A percentile compares a stretch with the other conserved stretches of the same genome.
Evolutionary conservation across 495 filamentous ascomycete genomes (phyloP).

Genomic region (Podospora australis): DNA sequence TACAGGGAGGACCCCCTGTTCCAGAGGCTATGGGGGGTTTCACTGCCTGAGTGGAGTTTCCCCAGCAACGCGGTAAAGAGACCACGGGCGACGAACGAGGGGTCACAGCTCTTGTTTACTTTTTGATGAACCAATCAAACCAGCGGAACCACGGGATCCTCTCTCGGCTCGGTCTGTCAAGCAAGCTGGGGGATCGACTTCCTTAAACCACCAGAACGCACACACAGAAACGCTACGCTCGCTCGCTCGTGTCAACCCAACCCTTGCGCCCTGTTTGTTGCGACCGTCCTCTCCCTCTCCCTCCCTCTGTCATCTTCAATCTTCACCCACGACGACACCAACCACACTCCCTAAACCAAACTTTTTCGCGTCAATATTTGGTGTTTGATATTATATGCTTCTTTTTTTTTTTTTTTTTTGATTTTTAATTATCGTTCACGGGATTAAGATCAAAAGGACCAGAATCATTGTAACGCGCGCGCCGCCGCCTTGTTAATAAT

Average conservation of each 20-base stretch:
- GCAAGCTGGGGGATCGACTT: too few relatives aligned
- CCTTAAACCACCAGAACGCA: slow-evolving; percentile 21
- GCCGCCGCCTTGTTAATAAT: too few relatives aligned
- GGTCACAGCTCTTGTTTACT: slow-evolving; percentile 22
- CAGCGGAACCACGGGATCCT: slow-evolving; percentile 2
- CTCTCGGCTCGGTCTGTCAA: too few relatives aligned
- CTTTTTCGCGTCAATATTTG: too few relatives aligned
- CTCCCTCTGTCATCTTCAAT: neutral
- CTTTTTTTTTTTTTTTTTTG: neutral
- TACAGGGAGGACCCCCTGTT: neutral
- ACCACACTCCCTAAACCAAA: too few relatives aligned
- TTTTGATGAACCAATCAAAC: slow-evolving; percentile 19
- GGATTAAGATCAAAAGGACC: neutral
- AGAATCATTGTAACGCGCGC: neutral
- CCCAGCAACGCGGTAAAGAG: slow-evolving; percentile 16
- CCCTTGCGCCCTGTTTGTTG: neutral
- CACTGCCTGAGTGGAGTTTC: slow-evolving; percentile 9
- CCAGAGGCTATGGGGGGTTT: neutral
- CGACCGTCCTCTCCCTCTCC: neutral
- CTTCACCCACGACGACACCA: neutral
- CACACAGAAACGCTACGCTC: neutral
- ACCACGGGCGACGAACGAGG: slow-evolving; percentile 9
- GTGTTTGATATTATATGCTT: neutral
- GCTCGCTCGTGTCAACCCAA: neutral
- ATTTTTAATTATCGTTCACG: neutral